Evolutionary conservation across 2,329 filamentous ascomycete species (phyloP).

Genomic region (Zelopaecilomyces penicillatus): DNA sequence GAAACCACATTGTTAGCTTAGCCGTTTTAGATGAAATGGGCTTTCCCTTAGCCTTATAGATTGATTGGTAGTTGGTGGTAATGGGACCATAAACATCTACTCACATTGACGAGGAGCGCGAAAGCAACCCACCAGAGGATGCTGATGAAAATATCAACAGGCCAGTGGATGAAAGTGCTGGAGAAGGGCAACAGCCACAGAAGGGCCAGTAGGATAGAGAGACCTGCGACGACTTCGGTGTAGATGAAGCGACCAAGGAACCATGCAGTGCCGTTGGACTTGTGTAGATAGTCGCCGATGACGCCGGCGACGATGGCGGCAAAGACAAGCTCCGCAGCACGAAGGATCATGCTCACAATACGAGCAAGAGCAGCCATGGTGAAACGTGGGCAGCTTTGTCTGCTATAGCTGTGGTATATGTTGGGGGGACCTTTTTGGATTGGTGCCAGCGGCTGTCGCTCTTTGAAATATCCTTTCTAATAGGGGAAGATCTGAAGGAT

Average conservation of each 20-base stretch:
- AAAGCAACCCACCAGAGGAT: constrained; percentile 64
- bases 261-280: constrained; percentile 40
- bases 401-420: no score
- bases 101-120: constrained; percentile 54
- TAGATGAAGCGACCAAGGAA: constrained; percentile 62
- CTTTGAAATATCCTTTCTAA: no score
- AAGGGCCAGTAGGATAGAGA: constrained; percentile 61
- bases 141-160: constrained; percentile 60
- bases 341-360: constrained; percentile 30
- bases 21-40: constrained; percentile 4
- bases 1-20: background rate
- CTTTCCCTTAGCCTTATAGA: background rate
- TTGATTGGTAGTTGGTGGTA: background rate
- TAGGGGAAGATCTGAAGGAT: no score
- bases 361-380: constrained; percentile 24
- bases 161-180: constrained; percentile 60
- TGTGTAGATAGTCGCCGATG: constrained; percentile 56
- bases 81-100: constrained; percentile 16
- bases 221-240: constrained; percentile 59
- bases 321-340: constrained; percentile 52
- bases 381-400: no score
- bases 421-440: no score
- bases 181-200: constrained; percentile 68
- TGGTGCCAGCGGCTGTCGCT: no score
- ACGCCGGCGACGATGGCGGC: constrained; percentile 65